A percentile compares a stretch with the other conserved stretches of the same genome.
phyloP scores from a whole-genome alignment of 345 rosid genomes.

The Populus davidiana region DNA sequence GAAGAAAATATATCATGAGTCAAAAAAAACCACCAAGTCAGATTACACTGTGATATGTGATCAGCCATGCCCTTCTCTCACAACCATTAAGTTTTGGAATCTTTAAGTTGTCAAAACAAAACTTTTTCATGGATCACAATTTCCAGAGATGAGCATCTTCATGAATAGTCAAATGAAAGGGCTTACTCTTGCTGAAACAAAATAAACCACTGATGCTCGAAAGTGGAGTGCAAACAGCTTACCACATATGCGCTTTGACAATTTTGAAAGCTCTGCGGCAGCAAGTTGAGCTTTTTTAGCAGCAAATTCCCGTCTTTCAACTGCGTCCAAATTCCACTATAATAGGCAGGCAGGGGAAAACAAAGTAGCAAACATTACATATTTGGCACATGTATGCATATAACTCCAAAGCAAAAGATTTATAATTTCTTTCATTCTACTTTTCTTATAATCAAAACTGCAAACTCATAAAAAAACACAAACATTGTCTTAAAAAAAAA shows the following conservation, averaged over 20 bases:
- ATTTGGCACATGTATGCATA: not conserved
- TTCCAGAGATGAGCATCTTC: not conserved
- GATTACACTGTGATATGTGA: not conserved
- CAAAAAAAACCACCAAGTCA: not conserved
- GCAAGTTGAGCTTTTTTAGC: slow-evolving; percentile 92
- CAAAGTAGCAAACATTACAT: too few species aligned
- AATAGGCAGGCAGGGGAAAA: not conserved
- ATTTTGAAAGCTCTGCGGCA: slow-evolving; percentile 82
- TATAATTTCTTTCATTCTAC: not conserved
- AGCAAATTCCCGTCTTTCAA: slow-evolving; percentile 79
- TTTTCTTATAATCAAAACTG: not conserved
- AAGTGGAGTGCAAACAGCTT: slow-evolving; percentile 26
- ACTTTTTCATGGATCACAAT: too few species aligned
- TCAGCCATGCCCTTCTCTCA: too few species aligned
- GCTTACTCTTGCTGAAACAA: not conserved
- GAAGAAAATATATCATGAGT: not conserved
- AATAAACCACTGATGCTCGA: not conserved
- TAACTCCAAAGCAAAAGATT: not conserved
- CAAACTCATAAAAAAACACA: not conserved
- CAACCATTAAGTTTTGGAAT: too few species aligned
- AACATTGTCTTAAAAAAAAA: too few species aligned
- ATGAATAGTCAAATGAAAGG: not conserved
- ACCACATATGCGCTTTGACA: slow-evolving; percentile 73
- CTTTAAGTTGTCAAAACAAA: too few species aligned
- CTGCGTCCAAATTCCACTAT: slow-evolving; percentile 77